These are phyloP conservation scores for Suillus decipiens DNA, from an alignment of 768 basidiomycete species.

Conservation along the genomic window DNA sequence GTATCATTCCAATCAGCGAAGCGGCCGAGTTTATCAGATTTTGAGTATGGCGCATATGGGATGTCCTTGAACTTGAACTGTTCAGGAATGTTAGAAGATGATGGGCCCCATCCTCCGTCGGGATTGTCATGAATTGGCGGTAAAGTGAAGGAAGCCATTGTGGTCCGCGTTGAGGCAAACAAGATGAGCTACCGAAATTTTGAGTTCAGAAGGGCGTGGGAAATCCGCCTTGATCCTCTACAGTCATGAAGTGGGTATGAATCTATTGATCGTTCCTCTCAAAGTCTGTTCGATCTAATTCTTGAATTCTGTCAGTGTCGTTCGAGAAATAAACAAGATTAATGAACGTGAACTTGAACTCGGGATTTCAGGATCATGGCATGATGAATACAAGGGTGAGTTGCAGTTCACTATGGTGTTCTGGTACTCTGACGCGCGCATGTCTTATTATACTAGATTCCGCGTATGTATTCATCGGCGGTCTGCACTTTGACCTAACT, in stretches of 20 bases:
- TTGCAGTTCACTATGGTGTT: background rate
- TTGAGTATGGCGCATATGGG: slow-evolving; percentile 97
- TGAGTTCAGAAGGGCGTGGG: slow-evolving; percentile 15
- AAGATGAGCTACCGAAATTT: slow-evolving; percentile 20
- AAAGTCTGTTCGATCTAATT: slow-evolving; percentile 13
- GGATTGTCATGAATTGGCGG: slow-evolving; percentile 90
- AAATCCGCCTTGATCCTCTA: slow-evolving; percentile 5
- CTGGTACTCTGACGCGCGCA: background rate
- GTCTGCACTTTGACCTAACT: slow-evolving; percentile 84
- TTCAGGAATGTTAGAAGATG: slow-evolving; percentile 79
- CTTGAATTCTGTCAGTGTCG: slow-evolving; percentile 56
- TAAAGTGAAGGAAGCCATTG: slow-evolving; percentile 81
- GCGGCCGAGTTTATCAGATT: slow-evolving; percentile 96
- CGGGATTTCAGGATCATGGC: slow-evolving; percentile 81
- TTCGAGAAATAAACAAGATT: slow-evolving; percentile 91
- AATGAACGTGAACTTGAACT: slow-evolving; percentile 89
- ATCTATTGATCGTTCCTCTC: slow-evolving; percentile 4
- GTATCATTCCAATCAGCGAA: slow-evolving; percentile 97
- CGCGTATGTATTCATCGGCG: slow-evolving; percentile 93
- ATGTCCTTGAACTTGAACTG: slow-evolving; percentile 99
- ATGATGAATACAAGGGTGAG: slow-evolving; percentile 89
- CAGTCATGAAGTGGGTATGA: slow-evolving; percentile 70
- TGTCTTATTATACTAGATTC: slow-evolving; percentile 57
- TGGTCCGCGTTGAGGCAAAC: slow-evolving; percentile 17
- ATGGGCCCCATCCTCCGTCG: slow-evolving; percentile 92